These are phyloP conservation scores for Penicillium turbatum DNA, from an alignment of 495 filamentous ascomycete species.

Conservation along the genomic window DNA sequence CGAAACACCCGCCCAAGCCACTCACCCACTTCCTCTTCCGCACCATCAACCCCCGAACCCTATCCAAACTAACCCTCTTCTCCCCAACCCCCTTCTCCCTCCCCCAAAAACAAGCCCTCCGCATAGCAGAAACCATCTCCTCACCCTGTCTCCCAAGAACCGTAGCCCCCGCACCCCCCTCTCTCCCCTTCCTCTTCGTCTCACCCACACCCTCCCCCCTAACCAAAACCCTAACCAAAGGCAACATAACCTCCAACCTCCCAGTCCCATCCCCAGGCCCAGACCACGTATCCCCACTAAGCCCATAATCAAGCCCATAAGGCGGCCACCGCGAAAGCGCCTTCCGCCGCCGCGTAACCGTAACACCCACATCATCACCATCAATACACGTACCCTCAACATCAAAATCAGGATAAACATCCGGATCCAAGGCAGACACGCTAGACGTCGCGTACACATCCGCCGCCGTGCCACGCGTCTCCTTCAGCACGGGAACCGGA, in stretches of 20 bases:
- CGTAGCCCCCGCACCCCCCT: not conserved
- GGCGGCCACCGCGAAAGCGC: slow-evolving; percentile 41
- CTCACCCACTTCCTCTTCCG: slow-evolving; percentile 10
- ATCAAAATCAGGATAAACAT: slow-evolving; percentile 9
- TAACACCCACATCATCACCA: not conserved
- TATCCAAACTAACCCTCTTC: slow-evolving; percentile 25
- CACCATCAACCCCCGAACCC: not conserved
- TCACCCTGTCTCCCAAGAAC: slow-evolving; percentile 32
- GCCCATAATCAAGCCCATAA: slow-evolving; percentile 36
- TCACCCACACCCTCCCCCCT: not conserved
- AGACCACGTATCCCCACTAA: slow-evolving; percentile 17
- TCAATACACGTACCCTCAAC: not conserved
- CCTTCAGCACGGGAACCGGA: slow-evolving; percentile 29
- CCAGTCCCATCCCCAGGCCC: slow-evolving; percentile 15
- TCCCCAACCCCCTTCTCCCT: slow-evolving; percentile 34
- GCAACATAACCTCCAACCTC: slow-evolving; percentile 30
- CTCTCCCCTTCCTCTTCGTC: not conserved
- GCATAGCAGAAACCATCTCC: slow-evolving; percentile 41
- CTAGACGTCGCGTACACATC: not conserved
- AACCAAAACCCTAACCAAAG: slow-evolving; percentile 31
- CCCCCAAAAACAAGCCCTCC: slow-evolving; percentile 40
- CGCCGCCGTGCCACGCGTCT: not conserved
- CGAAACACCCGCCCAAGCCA: slow-evolving; percentile 25
- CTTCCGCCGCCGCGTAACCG: slow-evolving; percentile 30
- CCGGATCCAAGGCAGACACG: not conserved